Conservation (phyloP, 2,329 filamentous ascomycete species). For the Fusarium armeniacum region DNA sequence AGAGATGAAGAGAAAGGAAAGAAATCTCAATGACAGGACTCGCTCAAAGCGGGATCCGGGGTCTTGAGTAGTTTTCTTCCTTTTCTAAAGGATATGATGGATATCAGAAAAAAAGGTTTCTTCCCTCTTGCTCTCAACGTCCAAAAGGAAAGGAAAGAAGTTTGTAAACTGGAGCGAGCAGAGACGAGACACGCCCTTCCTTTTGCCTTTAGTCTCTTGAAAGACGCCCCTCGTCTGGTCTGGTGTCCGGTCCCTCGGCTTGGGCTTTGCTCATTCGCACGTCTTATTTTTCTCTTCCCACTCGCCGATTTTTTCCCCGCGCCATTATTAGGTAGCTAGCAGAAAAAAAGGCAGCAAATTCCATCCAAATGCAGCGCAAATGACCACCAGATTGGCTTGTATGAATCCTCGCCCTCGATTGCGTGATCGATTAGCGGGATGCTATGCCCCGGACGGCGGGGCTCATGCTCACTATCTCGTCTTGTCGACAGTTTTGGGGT, state of each 20-base stretch:
- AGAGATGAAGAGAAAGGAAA: slow-evolving; percentile 36
- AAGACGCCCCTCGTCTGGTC: slow-evolving; percentile 37
- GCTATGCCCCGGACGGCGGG: slow-evolving; percentile 51
- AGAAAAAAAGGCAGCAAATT: slow-evolving; percentile 37
- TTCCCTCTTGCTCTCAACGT: slow-evolving; percentile 49
- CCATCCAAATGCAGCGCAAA: slow-evolving; percentile 38
- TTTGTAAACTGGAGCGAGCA: slow-evolving; percentile 42
- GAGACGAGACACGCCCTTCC: slow-evolving; percentile 39
- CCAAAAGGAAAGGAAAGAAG: slow-evolving; percentile 38
- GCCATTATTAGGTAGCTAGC: slow-evolving; percentile 33
- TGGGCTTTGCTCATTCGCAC: slow-evolving; percentile 43
- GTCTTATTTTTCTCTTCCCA: slow-evolving; percentile 41
- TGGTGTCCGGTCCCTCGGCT: slow-evolving; percentile 40
- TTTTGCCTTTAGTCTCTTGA: slow-evolving; percentile 26
- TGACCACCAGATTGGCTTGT: slow-evolving; percentile 45
- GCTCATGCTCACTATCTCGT: slow-evolving; percentile 43
- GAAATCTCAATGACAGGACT: slow-evolving; percentile 41
- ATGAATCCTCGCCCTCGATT: slow-evolving; percentile 51
- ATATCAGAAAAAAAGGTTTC: slow-evolving; percentile 48
- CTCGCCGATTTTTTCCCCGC: slow-evolving; percentile 51
- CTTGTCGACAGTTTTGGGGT: slow-evolving; percentile 34
- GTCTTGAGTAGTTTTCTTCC: slow-evolving; percentile 44
- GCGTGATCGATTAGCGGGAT: slow-evolving; percentile 53
- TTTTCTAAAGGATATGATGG: slow-evolving; percentile 33
- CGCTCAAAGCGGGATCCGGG: slow-evolving; percentile 47